Base-by-base conservation (phyloP, 2,329 filamentous ascomycete genomes). In the Scytalidium lignicola region DNA sequence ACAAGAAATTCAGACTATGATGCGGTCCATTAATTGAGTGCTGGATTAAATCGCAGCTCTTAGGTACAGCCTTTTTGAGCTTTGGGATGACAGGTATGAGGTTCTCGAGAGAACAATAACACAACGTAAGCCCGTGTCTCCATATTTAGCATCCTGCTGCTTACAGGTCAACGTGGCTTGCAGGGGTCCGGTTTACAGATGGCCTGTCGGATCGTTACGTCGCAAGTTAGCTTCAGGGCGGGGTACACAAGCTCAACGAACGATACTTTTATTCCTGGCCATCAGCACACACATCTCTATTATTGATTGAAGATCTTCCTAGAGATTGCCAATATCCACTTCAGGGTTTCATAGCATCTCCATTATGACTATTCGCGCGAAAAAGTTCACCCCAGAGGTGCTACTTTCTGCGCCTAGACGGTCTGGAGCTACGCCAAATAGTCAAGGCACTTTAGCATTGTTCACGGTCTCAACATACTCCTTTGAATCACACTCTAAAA, bases 391-490 rank as follows among this genome's bases (percentile, higher is more conserved):
- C 9, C 86, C 87, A 3, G 80, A 89, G 73, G 85, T 88, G 57
- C 75, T 93, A 50, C 78, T 93, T 61, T 84, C 84, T 56, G 86
- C 86, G 15, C 86, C 88, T 26, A 82, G 88, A 49, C 81, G 88
- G 43, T 87, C 85, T 10, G 66, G 81, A 15, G 87, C 82, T 43
- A 66, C 81, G 1, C 87, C 88, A n/a, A 92, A 90, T 64, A 65
- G 74, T 32, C 73, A 78, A 46, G 86, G 85, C 41, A 80, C 78
- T 47, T 73, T 79, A 50, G 74, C 85, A 43, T 67, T 90, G 22
- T 90, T 85, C 62, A 82, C 81, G 40, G 79, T 83, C 15, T 88
- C 86, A 0, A 82, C 84, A 1, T 96, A 95, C 67, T 91, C 83
- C 4, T 96, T 96, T 66, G 75, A 86, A 37, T 76, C 80, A 0